Evolutionary conservation across 371 early-diverging fungal genomes (phyloP).

Genomic region (Chytridium lagenaria): DNA sequence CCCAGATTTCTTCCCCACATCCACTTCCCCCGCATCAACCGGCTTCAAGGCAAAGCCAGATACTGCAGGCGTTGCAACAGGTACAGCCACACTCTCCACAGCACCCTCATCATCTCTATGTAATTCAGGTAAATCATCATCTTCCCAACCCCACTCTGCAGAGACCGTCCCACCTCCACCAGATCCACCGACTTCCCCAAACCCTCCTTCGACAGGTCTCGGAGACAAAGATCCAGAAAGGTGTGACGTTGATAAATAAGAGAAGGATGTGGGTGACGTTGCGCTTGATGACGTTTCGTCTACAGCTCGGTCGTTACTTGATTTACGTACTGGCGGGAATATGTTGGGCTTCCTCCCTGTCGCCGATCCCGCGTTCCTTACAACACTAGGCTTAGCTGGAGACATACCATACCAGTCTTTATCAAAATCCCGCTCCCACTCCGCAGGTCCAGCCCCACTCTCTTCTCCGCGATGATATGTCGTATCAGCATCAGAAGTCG

Average conservation of each 20-base stretch:
- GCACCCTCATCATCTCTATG: background rate
- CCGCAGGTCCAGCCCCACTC: background rate
- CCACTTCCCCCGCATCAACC: no score
- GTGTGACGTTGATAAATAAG: background rate
- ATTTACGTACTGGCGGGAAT: background rate
- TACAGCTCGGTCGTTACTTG: background rate
- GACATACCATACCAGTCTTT: background rate
- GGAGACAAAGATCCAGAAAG: background rate
- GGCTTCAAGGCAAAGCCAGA: no score
- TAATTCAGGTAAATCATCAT: background rate
- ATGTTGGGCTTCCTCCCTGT: background rate
- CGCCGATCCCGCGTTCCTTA: background rate
- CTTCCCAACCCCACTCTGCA: slow-evolving; percentile 6
- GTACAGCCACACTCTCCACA: background rate
- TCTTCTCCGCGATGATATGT: background rate
- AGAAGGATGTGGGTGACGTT: slow-evolving; percentile 15
- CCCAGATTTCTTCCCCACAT: background rate
- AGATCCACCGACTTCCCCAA: background rate
- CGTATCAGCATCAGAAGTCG: background rate
- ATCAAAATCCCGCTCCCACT: slow-evolving; percentile 18
- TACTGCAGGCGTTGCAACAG: no score
- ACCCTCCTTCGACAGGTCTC: background rate
- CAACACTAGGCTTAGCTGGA: background rate
- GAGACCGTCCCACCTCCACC: background rate
- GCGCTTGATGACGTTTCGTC: background rate